Conservation (phyloP, 208 protist species). For the Leishmania guyanensis region DNA sequence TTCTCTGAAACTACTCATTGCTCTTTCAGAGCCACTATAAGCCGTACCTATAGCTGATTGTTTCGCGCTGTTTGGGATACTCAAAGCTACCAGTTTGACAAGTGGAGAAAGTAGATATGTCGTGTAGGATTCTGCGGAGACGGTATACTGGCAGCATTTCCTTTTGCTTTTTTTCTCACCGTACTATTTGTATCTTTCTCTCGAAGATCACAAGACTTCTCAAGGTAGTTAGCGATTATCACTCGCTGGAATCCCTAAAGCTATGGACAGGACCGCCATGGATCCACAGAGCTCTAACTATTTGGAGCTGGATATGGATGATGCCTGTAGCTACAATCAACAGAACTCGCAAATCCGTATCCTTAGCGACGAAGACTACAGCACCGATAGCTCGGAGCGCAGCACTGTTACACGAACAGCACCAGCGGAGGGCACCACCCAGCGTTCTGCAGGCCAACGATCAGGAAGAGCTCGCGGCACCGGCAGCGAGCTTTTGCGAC, state of each 20-base stretch:
- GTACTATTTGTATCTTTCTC: background rate
- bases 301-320: constrained; percentile 20
- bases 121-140: background rate
- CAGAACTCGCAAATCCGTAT: constrained; percentile 14
- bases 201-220: background rate
- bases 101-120: background rate
- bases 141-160: background rate
- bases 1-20: background rate
- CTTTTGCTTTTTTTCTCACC: background rate
- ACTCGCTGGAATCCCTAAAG: background rate
- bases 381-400: constrained; percentile 35
- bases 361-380: constrained; percentile 34
- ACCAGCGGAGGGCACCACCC: constrained; percentile 6
- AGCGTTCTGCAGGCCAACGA: constrained; percentile 15
- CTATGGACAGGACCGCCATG: background rate
- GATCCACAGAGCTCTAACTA: background rate
- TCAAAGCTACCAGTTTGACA: background rate
- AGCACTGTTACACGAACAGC: background rate
- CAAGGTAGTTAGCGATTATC: background rate
- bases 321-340: background rate
- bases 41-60: background rate
- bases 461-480: constrained; percentile 2
- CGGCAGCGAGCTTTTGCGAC: constrained; percentile 17
- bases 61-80: too few species aligned
- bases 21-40: background rate